These are phyloP conservation scores for Galerina sulciceps DNA, from an alignment of 768 basidiomycete genomes.

Conservation along the genomic window DNA sequence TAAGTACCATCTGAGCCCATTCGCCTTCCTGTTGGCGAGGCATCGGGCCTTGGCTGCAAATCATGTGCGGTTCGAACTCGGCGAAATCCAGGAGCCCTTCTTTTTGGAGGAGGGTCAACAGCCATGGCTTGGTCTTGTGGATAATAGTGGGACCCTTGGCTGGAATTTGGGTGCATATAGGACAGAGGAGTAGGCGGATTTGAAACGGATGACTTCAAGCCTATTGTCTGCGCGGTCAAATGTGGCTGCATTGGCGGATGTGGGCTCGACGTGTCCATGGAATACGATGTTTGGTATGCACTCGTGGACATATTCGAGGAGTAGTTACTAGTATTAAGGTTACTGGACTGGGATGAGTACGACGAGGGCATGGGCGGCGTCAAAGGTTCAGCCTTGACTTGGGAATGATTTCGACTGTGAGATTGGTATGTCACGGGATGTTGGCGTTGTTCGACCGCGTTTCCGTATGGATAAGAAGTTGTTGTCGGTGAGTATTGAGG, in stretches of 20 bases:
- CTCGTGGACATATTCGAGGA: constrained; percentile 36
- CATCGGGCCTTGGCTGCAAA: constrained; percentile 74
- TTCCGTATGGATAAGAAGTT: constrained; percentile 53
- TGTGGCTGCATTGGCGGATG: constrained; percentile 57
- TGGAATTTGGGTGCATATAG: constrained; percentile 57
- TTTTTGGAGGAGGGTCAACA: constrained; percentile 70
- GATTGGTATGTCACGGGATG: constrained; percentile 52
- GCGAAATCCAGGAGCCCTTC: constrained; percentile 77
- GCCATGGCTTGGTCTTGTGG: constrained; percentile 72
- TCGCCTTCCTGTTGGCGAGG: constrained; percentile 65
- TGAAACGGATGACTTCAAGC: constrained; percentile 63
- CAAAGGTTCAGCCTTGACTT: constrained; percentile 33
- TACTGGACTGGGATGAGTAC: constrained; percentile 56
- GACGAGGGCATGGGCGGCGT: constrained; percentile 55
- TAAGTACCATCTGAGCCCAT: constrained; percentile 78
- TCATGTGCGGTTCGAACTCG: constrained; percentile 79
- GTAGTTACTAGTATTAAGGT: constrained; percentile 21
- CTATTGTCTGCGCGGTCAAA: constrained; percentile 50
- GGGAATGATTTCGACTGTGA: constrained; percentile 62
- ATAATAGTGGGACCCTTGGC: constrained; percentile 58
- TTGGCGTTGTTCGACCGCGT: constrained; percentile 41
- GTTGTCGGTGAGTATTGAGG: constrained; percentile 66
- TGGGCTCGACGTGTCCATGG: constrained; percentile 71
- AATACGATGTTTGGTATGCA: constrained; percentile 52
- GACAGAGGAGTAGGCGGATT: constrained; percentile 77